Evolutionary conservation across 1,284 basidiomycete genomes (phyloP).

Genomic region (Pholiota adiposa): DNA sequence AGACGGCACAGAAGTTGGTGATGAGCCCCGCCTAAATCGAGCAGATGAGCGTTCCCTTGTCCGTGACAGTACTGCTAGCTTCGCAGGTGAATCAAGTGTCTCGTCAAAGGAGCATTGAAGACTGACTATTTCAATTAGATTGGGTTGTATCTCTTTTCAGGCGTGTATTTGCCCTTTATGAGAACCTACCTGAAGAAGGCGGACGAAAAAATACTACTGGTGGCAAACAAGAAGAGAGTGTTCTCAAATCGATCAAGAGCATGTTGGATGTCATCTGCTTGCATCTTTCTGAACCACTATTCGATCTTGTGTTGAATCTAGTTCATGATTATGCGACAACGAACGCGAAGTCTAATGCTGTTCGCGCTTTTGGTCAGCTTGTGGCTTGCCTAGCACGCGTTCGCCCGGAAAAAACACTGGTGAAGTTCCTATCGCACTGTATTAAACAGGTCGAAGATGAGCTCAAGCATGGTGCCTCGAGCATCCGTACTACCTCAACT

Average conservation of each 20-base stretch:
- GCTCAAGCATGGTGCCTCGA: slow-evolving; percentile 91
- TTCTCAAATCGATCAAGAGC: slow-evolving; percentile 82
- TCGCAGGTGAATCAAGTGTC: slow-evolving; percentile 59
- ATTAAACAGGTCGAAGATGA: slow-evolving; percentile 84
- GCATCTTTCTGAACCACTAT: slow-evolving; percentile 87
- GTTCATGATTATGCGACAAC: slow-evolving; percentile 89
- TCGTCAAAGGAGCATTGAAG: slow-evolving; percentile 1
- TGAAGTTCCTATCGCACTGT: slow-evolving; percentile 84
- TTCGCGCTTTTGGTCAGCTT: slow-evolving; percentile 89
- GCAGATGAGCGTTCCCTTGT: slow-evolving; percentile 78
- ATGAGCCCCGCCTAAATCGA: slow-evolving; percentile 53
- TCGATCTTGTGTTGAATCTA: slow-evolving; percentile 85
- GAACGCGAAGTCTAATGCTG: slow-evolving; percentile 87
- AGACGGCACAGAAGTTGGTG: slow-evolving; percentile 57
- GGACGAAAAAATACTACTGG: slow-evolving; percentile 81
- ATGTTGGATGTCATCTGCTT: slow-evolving; percentile 87
- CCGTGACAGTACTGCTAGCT: slow-evolving; percentile 78
- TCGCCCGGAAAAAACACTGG: slow-evolving; percentile 77
- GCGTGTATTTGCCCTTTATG: slow-evolving; percentile 86
- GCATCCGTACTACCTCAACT: slow-evolving; percentile 86
- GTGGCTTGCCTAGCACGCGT: slow-evolving; percentile 87
- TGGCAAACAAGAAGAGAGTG: slow-evolving; percentile 85
- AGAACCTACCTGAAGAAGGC: slow-evolving; percentile 94
- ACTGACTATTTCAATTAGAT: slow-evolving; percentile 46
- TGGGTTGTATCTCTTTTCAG: slow-evolving; percentile 92